Conservation (phyloP, 2,329 filamentous ascomycete genomes). For the Aspergillus candidus region DNA sequence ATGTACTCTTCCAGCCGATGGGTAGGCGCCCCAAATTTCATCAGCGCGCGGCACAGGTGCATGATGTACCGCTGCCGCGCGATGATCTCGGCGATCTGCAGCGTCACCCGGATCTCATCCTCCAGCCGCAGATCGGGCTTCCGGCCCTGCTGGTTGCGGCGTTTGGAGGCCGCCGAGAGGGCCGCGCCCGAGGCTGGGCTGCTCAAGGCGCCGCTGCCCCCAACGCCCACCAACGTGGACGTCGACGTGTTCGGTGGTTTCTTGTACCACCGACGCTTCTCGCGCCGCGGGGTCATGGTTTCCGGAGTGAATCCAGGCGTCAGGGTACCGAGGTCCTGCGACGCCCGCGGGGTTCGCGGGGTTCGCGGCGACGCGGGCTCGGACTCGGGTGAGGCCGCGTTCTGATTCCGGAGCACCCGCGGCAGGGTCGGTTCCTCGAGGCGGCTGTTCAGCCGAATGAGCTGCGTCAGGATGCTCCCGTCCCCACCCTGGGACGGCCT, state of each 20-base stretch:
- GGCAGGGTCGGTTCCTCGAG: slow-evolving; percentile 1
- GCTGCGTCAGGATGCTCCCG: slow-evolving; percentile 27
- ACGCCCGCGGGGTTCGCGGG: too few relatives aligned
- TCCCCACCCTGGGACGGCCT: slow-evolving; percentile 22
- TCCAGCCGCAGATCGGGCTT: slow-evolving; percentile 21
- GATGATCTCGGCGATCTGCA: slow-evolving; percentile 63
- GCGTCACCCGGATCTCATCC: slow-evolving; percentile 53
- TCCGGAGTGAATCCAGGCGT: slow-evolving; percentile 6
- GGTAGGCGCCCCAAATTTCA: slow-evolving; percentile 85
- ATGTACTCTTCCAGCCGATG: slow-evolving; percentile 88
- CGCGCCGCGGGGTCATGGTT: slow-evolving; percentile 12
- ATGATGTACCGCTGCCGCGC: slow-evolving; percentile 76
- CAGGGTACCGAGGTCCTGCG: slow-evolving; percentile 6
- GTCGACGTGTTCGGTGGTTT: slow-evolving; percentile 21
- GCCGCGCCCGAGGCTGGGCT: slow-evolving; percentile 25
- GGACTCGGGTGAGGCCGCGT: too few relatives aligned
- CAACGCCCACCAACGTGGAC: slow-evolving; percentile 16
- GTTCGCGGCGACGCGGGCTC: too few relatives aligned
- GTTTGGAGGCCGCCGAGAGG: slow-evolving; percentile 21
- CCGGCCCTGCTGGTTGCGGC: slow-evolving; percentile 16
- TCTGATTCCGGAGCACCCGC: too few relatives aligned
- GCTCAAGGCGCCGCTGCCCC: slow-evolving; percentile 22
- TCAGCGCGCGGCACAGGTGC: slow-evolving; percentile 76
- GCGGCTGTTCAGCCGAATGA: slow-evolving; percentile 24
- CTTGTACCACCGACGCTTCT: slow-evolving; percentile 31